Percentiles rank a stretch among this genome's conserved stretches.
phyloP scores from a whole-genome alignment of 345 rosid species.

The Ceriops tagal region DNA sequence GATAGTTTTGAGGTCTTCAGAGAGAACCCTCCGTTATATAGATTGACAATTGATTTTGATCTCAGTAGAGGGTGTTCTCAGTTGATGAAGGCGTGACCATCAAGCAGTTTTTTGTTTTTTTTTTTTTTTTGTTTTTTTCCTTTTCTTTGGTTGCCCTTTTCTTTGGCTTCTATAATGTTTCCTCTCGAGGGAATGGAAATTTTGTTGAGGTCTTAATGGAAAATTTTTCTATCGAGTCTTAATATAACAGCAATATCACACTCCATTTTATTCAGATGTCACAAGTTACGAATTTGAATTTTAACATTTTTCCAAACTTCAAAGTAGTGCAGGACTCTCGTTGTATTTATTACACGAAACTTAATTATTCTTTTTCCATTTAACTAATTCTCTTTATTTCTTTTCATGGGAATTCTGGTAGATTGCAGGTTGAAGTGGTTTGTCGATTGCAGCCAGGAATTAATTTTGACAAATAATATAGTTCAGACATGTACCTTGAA shows the following conservation, averaged over 20 bases:
- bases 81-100: not conserved
- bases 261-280: too few relatives aligned
- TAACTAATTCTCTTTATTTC: too few relatives aligned
- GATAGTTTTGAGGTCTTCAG: not conserved
- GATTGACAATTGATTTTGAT: conserved; percentile 4
- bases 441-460: too few relatives aligned
- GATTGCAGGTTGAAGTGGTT: too few relatives aligned
- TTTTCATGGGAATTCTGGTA: too few relatives aligned
- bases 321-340: too few relatives aligned
- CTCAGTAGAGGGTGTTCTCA: conserved; percentile 7
- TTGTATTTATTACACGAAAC: too few relatives aligned
- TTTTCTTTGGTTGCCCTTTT: not conserved
- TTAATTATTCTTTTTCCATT: too few relatives aligned
- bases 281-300: not conserved
- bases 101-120: not conserved
- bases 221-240: conserved; percentile 1
- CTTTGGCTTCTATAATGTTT: conserved; percentile 3
- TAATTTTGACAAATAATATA: too few relatives aligned
- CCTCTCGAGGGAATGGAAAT: conserved; percentile 40
- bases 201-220: conserved; percentile 32
- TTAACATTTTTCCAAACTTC: too few relatives aligned
- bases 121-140: not conserved
- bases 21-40: conserved; percentile 1
- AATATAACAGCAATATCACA: too few relatives aligned
- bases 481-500: too few relatives aligned